Evolutionary conservation across 306 rosid species (phyloP).

Genomic region (Vigna mungo): DNA sequence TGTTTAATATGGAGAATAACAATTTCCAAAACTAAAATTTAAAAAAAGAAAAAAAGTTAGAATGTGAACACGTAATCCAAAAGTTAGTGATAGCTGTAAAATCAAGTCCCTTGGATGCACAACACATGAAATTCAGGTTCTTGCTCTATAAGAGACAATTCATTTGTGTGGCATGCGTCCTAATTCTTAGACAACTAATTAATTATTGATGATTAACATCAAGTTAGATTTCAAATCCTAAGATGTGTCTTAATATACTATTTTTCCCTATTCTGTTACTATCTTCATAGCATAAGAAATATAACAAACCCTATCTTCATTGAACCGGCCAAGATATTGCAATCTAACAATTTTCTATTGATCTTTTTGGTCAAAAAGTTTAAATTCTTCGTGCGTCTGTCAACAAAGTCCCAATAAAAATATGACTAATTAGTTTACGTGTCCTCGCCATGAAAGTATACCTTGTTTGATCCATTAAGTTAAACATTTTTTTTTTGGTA

Average conservation of each 20-base stretch:
- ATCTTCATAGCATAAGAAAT: conserved; percentile 32
- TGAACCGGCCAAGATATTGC: conserved; percentile 47
- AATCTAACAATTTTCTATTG: conserved; percentile 28
- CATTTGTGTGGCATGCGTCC: conserved; percentile 37
- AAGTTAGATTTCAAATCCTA: conserved; percentile 42
- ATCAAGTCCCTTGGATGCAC: background rate
- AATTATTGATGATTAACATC: conserved; percentile 34
- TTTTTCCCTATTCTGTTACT: conserved; percentile 16
- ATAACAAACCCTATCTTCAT: conserved; percentile 38
- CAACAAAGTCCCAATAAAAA: conserved; percentile 48
- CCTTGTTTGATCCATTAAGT: conserved; percentile 36
- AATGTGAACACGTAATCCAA: background rate
- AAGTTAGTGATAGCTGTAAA: background rate
- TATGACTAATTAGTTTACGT: conserved; percentile 46
- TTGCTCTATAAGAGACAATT: conserved; percentile 31
- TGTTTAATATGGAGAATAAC: too few relatives aligned
- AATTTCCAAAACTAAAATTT: too few relatives aligned
- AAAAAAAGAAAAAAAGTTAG: background rate
- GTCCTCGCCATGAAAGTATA: conserved; percentile 38
- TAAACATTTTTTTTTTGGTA: conserved; percentile 20
- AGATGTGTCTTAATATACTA: conserved; percentile 15
- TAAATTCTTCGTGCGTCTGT: conserved; percentile 47
- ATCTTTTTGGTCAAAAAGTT: conserved; percentile 45
- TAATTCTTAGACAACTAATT: conserved; percentile 38
- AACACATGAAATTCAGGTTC: conserved; percentile 10